Evolutionary conservation across 1,284 basidiomycete genomes (phyloP), one percentile per base, ranked within the genome.

Genomic region (Gyrodon tennesseensis): DNA sequence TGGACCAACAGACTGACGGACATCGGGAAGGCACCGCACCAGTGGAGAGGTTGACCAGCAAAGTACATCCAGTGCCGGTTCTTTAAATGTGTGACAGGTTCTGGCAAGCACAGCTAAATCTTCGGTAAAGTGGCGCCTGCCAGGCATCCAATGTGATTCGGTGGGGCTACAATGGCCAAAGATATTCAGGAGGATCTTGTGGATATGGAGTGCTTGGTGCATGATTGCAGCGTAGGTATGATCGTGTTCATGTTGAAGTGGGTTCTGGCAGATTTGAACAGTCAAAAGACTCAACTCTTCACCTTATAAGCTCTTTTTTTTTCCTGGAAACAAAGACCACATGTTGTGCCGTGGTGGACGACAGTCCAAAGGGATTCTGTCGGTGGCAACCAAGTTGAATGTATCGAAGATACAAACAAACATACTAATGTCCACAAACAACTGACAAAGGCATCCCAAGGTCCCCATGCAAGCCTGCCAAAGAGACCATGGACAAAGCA

Each of bases 21-120:
- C 49, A 43, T 52, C 52, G 13, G 64, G 56, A n/a, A 69, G 63
- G 44, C 67, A 66, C 31, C 44, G 48, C 8, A 41, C 25, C 23
- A 69, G 48, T 13, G 68, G 65, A 5, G 60, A 61, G 44, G 15
- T 69, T 56, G 13, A 27, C 41, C 52, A 66, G 29, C 67, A 68
- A 15, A 68, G 61, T 4, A 67, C 56, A 21, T 68, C 53, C 44
- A 68, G 37, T 1, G 64, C 67, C 16, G 56, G 58, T 11, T 61
- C 64, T 56, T 61, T 69, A 44, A 68, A 68, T 3, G 55, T 19
- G 7, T 31, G 58, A 31, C 67, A 68, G 1, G 67, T 69, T 21
- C 64, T 53, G 25, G 64, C 53, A 5, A 68, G 49, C 18, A 44
- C 56, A n/a, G 49, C 48, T 27, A 68, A 31, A 29, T 25, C 62